Evolutionary conservation across 805 yeast genomes (phyloP).

Genomic region (Metschnikowia arizonensis): DNA sequence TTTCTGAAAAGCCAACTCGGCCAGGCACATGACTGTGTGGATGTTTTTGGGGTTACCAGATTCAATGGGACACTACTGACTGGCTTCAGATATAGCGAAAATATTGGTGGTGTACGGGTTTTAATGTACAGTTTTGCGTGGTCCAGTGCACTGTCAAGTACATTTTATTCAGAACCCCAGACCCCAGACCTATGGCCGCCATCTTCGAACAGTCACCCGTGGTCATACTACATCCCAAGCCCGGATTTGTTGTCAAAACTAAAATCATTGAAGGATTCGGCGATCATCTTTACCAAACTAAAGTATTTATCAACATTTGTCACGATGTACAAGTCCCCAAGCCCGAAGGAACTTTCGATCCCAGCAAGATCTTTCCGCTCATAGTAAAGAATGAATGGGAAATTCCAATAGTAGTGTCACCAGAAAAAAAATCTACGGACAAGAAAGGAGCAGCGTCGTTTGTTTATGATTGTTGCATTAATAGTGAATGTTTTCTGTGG

Average conservation of each 20-base stretch:
- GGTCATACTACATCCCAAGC: conserved; percentile 43
- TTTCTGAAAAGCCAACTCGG: too few species aligned
- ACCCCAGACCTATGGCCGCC: conserved; percentile 19
- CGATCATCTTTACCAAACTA: conserved; percentile 40
- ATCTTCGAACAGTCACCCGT: conserved; percentile 14
- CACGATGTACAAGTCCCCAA: conserved; percentile 60
- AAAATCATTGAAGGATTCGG: conserved; percentile 38
- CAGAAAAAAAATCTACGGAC: conserved; percentile 53
- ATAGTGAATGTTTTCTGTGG: conserved; percentile 60
- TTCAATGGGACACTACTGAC: too few species aligned
- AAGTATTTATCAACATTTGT: conserved; percentile 78
- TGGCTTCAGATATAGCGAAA: too few species aligned
- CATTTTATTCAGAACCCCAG: background rate
- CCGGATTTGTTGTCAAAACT: conserved; percentile 74
- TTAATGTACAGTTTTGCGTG: background rate
- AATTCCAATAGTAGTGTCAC: conserved; percentile 72
- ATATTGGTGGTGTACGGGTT: too few species aligned
- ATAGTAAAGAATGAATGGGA: conserved; percentile 77
- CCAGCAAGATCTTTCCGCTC: conserved; percentile 55
- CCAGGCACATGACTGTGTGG: too few species aligned
- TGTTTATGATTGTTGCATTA: conserved; percentile 78
- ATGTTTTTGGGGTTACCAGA: too few species aligned
- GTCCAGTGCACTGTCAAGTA: background rate
- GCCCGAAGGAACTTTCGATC: conserved; percentile 52
- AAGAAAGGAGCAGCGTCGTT: conserved; percentile 63